These are phyloP conservation scores for Xylaria sp. DNA, from an alignment of 2,329 filamentous ascomycete genomes.

Conservation along the genomic window DNA sequence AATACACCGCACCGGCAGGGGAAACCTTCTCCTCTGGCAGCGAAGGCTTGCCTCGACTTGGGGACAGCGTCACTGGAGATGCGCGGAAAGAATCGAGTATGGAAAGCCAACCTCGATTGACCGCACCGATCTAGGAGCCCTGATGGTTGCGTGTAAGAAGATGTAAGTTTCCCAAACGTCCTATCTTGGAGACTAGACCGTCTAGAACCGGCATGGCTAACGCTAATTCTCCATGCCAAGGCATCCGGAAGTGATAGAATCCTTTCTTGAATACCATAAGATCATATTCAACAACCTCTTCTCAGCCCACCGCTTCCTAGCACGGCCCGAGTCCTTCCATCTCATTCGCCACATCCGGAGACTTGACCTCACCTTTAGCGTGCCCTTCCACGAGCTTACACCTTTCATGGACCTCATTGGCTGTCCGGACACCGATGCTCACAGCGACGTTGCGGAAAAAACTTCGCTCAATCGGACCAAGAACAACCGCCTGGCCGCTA, in stretches of 20 bases:
- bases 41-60: conserved; percentile 47
- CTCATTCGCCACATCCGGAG: conserved; percentile 42
- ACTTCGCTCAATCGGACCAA: conserved; percentile 4
- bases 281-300: conserved; percentile 49
- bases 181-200: neutral
- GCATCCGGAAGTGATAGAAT: conserved; percentile 49
- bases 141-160: conserved; percentile 49
- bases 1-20: conserved; percentile 35
- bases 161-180: conserved; percentile 44
- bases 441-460: conserved; percentile 4
- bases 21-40: conserved; percentile 47
- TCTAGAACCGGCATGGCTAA: conserved; percentile 27
- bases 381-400: conserved; percentile 44
- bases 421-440: conserved; percentile 29
- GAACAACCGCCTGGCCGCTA: conserved; percentile 29
- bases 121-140: conserved; percentile 43
- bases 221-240: conserved; percentile 33
- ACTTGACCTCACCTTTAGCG: conserved; percentile 47
- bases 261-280: conserved; percentile 48
- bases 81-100: conserved; percentile 46
- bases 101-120: conserved; percentile 42
- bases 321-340: conserved; percentile 42
- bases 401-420: conserved; percentile 41
- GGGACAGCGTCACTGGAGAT: conserved; percentile 51
- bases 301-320: conserved; percentile 47